A percentile compares a stretch with the other conserved stretches of the same genome.
Evolutionary conservation across 805 yeast species (phyloP).

Genomic region (Kluyveromyces starmeri): DNA sequence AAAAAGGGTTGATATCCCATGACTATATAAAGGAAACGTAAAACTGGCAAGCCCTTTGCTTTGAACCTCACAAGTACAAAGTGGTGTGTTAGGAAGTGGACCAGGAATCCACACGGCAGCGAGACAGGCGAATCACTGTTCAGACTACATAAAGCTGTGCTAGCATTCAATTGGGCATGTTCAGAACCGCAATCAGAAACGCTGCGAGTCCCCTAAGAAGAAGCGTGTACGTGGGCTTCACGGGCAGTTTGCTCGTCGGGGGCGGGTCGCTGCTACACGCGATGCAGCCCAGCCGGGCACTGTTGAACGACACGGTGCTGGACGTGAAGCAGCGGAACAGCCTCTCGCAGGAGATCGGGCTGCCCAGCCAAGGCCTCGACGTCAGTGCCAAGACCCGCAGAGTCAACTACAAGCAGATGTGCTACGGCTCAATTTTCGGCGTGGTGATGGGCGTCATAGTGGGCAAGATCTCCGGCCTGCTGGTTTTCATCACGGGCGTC

Average conservation of each 20-base stretch:
- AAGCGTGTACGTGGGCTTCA: background rate
- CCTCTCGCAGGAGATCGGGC: conserved; percentile 10
- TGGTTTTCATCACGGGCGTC: conserved; percentile 16
- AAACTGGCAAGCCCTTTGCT: too few species aligned
- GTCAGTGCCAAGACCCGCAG: conserved; percentile 9
- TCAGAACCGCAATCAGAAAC: background rate
- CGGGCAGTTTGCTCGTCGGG: conserved; percentile 2
- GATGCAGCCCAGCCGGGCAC: background rate
- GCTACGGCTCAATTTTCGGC: conserved; percentile 24
- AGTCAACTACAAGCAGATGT: conserved; percentile 20
- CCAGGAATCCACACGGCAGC: too few species aligned
- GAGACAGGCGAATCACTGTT: too few species aligned
- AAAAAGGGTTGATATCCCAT: too few species aligned
- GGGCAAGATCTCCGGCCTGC: conserved; percentile 20
- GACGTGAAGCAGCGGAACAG: conserved; percentile 12
- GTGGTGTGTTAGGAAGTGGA: too few species aligned
- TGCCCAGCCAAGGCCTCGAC: conserved; percentile 9
- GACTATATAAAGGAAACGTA: too few species aligned
- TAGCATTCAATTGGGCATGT: background rate
- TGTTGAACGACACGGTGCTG: conserved; percentile 14
- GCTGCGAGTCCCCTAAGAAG: conserved; percentile 1
- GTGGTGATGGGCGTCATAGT: conserved; percentile 20
- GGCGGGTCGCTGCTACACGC: conserved; percentile 1
- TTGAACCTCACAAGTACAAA: too few species aligned
- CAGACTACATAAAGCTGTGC: too few species aligned